Percentiles rank a stretch among this genome's conserved stretches.
Evolutionary conservation across 805 yeast species (phyloP).

Genomic region (Kregervanrija pseudodelftensis): DNA sequence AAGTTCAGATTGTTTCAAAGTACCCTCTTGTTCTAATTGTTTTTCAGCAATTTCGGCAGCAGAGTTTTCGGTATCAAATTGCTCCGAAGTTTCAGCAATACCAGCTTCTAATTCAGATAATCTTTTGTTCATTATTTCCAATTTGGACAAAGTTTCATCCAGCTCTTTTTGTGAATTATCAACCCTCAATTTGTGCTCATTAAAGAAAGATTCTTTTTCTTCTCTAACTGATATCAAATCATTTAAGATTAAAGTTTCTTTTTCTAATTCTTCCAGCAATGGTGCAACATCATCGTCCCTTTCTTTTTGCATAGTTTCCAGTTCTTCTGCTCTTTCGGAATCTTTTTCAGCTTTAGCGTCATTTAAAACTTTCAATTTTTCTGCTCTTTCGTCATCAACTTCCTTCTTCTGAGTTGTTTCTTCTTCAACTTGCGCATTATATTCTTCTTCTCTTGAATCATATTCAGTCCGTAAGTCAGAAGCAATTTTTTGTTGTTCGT

Average conservation of each 20-base stretch:
- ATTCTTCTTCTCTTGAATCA: constrained; percentile 38
- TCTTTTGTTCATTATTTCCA: constrained; percentile 35
- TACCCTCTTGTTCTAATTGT: constrained; percentile 3
- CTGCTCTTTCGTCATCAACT: constrained; percentile 35
- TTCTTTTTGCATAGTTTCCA: constrained; percentile 41
- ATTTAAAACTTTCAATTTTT: constrained; percentile 36
- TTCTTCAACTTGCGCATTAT: constrained; percentile 29
- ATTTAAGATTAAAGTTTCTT: constrained; percentile 41
- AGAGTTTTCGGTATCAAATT: constrained; percentile 23
- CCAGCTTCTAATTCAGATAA: constrained; percentile 33
- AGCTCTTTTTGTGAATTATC: constrained; percentile 36
- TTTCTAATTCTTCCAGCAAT: constrained; percentile 41
- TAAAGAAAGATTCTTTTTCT: constrained; percentile 36
- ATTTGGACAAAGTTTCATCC: constrained; percentile 36
- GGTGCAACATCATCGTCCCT: constrained; percentile 51
- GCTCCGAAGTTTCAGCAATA: constrained; percentile 12
- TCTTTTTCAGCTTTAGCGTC: constrained; percentile 37
- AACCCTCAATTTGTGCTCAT: constrained; percentile 37
- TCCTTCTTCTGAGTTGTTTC: constrained; percentile 35
- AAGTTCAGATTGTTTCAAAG: constrained; percentile 17
- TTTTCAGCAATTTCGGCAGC: constrained; percentile 21
- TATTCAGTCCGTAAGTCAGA: constrained; percentile 33
- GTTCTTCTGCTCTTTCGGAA: constrained; percentile 38
- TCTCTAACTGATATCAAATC: constrained; percentile 44
- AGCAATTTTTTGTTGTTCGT: constrained; percentile 29